Base-by-base conservation (phyloP, 352 stramenopile species). In the Pythium sp. region DNA sequence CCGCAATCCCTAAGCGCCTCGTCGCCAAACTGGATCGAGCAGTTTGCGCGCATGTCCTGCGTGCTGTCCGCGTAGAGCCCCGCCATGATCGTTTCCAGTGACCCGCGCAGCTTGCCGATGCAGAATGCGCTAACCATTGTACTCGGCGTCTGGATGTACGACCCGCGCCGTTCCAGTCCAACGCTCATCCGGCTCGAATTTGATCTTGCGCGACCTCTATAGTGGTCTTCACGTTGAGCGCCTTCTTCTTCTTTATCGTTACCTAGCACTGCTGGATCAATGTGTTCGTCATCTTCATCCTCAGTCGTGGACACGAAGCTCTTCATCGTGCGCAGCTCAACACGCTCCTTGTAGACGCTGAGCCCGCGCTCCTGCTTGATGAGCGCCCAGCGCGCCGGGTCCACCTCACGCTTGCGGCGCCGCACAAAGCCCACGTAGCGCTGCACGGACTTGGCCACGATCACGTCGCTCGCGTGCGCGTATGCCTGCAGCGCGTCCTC, bases 81-180 rank as follows among this genome's bases (percentile, higher is more conserved):
- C 5, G 65, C 49, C 75, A 91, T 85, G 24, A 86, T 68, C 12
- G 77, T 69, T 18, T 84, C 75, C 26, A 91, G 67, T n/a, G 80
- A 77, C 0, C 82, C 82, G 4, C 62, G 38, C 14, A 87, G 41
- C 32, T 76, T 74, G 0, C 82, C 82, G 22, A 79, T 77, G 20
- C 80, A 82, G 30, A 91, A 89, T 18, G 81, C 82, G 28, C 74
- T 81, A 36, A 91, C 74, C 57, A 87, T 69, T 20, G 81, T 86
- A 15, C 73, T 69, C 30, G 65, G 64, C 14, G 68, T 60, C 18
- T 67, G 58, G 1, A 72, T 57, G 43, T 75, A 68, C 3, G 71
- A 80, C 15, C 11, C 60, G 41, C 9, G 46, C 4, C 20, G 22
- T n/a, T 71, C 43, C 24, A 32, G 26, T 1, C 34, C 43, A 43